These are phyloP conservation scores for Cladosporium sphaerospermum DNA, from an alignment of 2,329 filamentous ascomycete species.

Conservation along the genomic window DNA sequence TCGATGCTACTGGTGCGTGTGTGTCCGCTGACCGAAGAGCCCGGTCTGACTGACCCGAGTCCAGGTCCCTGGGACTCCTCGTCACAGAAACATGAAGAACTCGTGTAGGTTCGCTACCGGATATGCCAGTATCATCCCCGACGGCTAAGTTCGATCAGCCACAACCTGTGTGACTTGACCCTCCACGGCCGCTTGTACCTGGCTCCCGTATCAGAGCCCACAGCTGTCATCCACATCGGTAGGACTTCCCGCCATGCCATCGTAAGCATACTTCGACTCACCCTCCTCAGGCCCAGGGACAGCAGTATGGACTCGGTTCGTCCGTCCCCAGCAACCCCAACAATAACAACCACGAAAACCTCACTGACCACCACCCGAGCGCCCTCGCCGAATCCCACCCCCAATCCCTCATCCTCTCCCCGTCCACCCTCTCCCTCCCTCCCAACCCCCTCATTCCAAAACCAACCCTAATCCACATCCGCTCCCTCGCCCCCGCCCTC, in stretches of 20 bases:
- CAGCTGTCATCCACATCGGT: slow-evolving; percentile 40
- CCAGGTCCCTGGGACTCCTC: not conserved
- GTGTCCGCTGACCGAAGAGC: too few relatives aligned
- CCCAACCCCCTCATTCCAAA: not conserved
- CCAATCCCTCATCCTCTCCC: not conserved
- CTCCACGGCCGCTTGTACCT: slow-evolving; percentile 27
- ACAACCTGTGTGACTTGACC: slow-evolving; percentile 36
- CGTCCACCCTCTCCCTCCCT: not conserved
- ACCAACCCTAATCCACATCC: not conserved
- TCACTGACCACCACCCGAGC: not conserved
- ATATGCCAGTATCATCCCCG: not conserved
- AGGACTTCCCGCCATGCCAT: not conserved
- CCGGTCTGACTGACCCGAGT: too few relatives aligned
- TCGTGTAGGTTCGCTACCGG: not conserved
- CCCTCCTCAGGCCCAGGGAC: slow-evolving; percentile 37
- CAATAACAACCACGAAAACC: too few relatives aligned
- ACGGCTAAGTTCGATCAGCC: slow-evolving; percentile 22
- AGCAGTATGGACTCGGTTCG: slow-evolving; percentile 32
- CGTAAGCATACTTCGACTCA: not conserved
- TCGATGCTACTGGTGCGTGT: too few relatives aligned
- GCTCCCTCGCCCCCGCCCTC: not conserved
- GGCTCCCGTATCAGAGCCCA: slow-evolving; percentile 23
- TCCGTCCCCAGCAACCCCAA: slow-evolving; percentile 25
- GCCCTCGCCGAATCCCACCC: not conserved
- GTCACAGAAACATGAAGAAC: not conserved